phyloP scores from a whole-genome alignment of 2,329 filamentous ascomycete genomes.

The Endothia cerciana region DNA sequence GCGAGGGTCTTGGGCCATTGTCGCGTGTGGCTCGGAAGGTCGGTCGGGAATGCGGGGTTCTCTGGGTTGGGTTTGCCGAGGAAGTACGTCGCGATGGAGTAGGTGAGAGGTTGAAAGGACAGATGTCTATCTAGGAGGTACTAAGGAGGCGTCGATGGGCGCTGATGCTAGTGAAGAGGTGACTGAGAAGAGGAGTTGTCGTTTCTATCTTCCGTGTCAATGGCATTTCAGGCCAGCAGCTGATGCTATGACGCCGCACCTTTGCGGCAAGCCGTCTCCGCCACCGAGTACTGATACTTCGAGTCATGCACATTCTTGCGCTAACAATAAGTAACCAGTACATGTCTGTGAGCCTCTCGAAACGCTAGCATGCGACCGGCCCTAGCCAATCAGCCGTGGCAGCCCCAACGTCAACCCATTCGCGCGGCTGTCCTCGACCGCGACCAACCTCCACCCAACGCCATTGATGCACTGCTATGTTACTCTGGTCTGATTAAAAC shows the following conservation, averaged over 20 bases:
- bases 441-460: neutral
- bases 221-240: conserved; percentile 15
- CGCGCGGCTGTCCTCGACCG: conserved; percentile 2
- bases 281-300: conserved; percentile 23
- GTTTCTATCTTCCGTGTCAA: conserved; percentile 12
- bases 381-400: conserved; percentile 3
- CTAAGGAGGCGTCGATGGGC: neutral
- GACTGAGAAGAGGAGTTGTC: conserved; percentile 8
- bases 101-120: neutral
- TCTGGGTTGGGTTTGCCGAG: neutral
- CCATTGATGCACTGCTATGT: neutral
- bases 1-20: conserved; percentile 77
- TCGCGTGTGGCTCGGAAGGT: conserved; percentile 16
- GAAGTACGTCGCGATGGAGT: neutral
- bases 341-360: neutral
- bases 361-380: conserved; percentile 1
- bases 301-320: no score
- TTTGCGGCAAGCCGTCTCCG: conserved; percentile 23
- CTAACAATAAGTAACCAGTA: no score
- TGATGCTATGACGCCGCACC: conserved; percentile 27
- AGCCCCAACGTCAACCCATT: conserved; percentile 10
- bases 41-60: conserved; percentile 6
- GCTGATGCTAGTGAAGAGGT: neutral
- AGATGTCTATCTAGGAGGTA: neutral
- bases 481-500: neutral